These are phyloP conservation scores for Canavalia ensiformis DNA, from an alignment of 306 rosid species.

Conservation along the genomic window DNA sequence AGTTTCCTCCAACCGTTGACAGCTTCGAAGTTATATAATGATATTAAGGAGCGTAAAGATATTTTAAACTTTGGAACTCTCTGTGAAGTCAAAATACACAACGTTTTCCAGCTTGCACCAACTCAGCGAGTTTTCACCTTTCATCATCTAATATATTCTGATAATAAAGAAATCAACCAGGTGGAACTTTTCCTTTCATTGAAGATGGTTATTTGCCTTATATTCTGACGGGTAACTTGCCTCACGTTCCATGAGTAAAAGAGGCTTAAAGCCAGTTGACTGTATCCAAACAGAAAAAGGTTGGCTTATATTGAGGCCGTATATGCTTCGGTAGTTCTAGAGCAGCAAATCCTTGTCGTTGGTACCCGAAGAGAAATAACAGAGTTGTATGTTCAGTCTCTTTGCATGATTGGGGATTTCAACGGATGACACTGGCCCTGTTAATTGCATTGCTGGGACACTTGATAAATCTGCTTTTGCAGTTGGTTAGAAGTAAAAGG, in stretches of 20 bases:
- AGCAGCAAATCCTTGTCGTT: slow-evolving; percentile 93
- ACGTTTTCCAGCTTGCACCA: slow-evolving; percentile 71
- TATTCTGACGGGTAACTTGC: slow-evolving; percentile 87
- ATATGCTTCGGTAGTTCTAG: slow-evolving; percentile 80
- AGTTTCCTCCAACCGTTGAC: slow-evolving; percentile 87
- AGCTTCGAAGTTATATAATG: slow-evolving; percentile 72
- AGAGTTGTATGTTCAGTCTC: slow-evolving; percentile 84
- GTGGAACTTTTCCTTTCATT: slow-evolving; percentile 79
- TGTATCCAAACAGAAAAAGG: slow-evolving; percentile 79
- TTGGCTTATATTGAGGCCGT: slow-evolving; percentile 86
- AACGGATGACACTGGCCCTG: slow-evolving; percentile 93
- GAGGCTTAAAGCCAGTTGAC: slow-evolving; percentile 86
- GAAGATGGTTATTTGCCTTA: slow-evolving; percentile 82
- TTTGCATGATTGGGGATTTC: slow-evolving; percentile 98
- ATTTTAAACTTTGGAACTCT: slow-evolving; percentile 71
- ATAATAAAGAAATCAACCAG: slow-evolving; percentile 61
- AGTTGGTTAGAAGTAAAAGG: slow-evolving; percentile 96
- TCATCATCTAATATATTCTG: too few species aligned
- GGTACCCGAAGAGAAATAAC: slow-evolving; percentile 92
- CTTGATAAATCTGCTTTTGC: slow-evolving; percentile 98
- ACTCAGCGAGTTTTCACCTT: slow-evolving; percentile 57
- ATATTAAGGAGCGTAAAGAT: slow-evolving; percentile 71
- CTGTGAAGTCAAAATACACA: slow-evolving; percentile 74
- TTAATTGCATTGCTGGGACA: slow-evolving; percentile 95
- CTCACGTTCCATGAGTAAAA: slow-evolving; percentile 89